Evolutionary conservation across 2,329 filamentous ascomycete species (phyloP).

Genomic region (Ceratocystis albifundus): DNA sequence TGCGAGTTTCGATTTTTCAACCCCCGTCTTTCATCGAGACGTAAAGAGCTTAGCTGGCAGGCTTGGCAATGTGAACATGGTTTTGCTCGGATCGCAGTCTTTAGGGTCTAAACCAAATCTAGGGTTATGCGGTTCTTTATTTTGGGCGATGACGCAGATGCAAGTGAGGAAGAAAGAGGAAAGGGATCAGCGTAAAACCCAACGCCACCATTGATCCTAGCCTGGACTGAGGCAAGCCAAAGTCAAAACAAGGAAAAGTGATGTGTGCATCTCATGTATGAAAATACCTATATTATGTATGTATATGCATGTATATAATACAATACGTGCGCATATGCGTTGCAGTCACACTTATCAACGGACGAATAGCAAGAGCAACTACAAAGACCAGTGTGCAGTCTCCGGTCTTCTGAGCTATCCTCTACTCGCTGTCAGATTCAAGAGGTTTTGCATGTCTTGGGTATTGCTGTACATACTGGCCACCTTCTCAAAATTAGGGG

Average conservation of each 20-base stretch:
- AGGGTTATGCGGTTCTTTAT: background rate
- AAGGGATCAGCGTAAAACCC: background rate
- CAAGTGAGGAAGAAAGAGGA: background rate
- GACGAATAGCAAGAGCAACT: background rate
- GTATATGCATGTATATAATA: background rate
- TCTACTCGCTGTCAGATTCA: too few relatives aligned
- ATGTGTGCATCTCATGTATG: slow-evolving; percentile 1
- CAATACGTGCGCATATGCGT: background rate
- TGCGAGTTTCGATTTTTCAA: background rate
- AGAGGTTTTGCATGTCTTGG: too few relatives aligned
- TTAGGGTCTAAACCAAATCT: background rate
- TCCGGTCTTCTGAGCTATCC: too few relatives aligned
- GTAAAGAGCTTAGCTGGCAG: too few relatives aligned
- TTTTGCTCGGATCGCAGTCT: background rate
- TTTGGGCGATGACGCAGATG: slow-evolving; percentile 9
- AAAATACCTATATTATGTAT: background rate
- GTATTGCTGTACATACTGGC: too few relatives aligned
- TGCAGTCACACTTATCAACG: background rate
- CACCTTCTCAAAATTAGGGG: too few relatives aligned
- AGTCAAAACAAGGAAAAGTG: background rate
- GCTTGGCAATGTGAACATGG: too few relatives aligned
- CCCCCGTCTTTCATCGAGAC: background rate
- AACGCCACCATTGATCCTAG: background rate
- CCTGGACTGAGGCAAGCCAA: background rate
- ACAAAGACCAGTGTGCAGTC: background rate